These are phyloP conservation scores for Petasospora fabianii DNA, from an alignment of 1,139 yeast species.

Conservation along the genomic window DNA sequence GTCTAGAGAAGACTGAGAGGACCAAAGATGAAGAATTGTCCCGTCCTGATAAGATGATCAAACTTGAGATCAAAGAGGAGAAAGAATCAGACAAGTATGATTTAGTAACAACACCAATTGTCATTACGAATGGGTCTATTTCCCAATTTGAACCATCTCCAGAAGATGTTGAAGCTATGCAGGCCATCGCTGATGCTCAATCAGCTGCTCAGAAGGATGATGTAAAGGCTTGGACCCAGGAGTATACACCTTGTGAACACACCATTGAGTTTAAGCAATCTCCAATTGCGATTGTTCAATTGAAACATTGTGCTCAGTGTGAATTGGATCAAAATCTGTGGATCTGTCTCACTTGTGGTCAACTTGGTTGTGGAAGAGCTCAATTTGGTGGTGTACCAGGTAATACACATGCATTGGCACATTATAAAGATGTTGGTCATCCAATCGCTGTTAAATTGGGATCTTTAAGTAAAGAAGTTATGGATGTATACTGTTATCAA, in stretches of 20 bases:
- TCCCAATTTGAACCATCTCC: conserved; percentile 1
- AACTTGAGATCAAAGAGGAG: conserved; percentile 70
- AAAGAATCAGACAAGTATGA: conserved; percentile 68
- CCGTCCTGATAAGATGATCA: conserved; percentile 48
- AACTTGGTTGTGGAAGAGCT: conserved; percentile 86
- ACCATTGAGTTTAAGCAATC: conserved; percentile 49
- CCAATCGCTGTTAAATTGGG: conserved; percentile 89
- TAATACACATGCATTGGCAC: conserved; percentile 82
- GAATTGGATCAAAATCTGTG: conserved; percentile 76
- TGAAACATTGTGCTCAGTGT: conserved; percentile 59
- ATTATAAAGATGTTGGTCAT: conserved; percentile 54
- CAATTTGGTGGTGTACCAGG: conserved; percentile 95
- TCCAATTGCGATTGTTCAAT: conserved; percentile 30
- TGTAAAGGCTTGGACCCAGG: conserved; percentile 89
- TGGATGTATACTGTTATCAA: conserved; percentile 82
- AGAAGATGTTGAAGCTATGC: conserved; percentile 29
- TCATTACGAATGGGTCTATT: too few relatives aligned
- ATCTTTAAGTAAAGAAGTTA: conserved; percentile 61
- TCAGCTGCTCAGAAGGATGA: conserved; percentile 69
- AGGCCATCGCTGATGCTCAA: conserved; percentile 55
- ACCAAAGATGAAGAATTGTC: conserved; percentile 18
- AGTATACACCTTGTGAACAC: conserved; percentile 76
- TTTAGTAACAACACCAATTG: too few relatives aligned
- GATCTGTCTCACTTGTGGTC: conserved; percentile 90
- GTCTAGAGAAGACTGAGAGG: conserved; percentile 43